Percentiles rank a stretch among this genome's conserved stretches.
Evolutionary conservation across 768 basidiomycete species (phyloP).

Genomic region (Cytidiella melzeri): DNA sequence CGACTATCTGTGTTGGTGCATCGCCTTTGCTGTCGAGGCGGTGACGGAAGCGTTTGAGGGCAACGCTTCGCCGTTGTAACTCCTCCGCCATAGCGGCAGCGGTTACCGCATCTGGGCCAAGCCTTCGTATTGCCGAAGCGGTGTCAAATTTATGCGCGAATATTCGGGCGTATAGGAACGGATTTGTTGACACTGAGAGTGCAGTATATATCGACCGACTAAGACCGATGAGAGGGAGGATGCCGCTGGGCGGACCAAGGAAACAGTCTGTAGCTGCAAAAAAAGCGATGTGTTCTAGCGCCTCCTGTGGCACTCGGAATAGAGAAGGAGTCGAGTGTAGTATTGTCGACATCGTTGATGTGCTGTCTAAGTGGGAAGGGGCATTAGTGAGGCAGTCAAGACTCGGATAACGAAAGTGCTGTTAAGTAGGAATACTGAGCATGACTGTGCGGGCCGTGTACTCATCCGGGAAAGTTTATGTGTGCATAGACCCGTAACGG

Average conservation of each 20-base stretch:
- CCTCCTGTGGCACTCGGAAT: conserved; percentile 57
- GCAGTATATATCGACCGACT: conserved; percentile 42
- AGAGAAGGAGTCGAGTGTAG: conserved; percentile 9
- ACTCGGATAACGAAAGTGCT: too few relatives aligned
- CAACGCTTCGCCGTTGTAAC: conserved; percentile 52
- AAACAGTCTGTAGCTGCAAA: conserved; percentile 46
- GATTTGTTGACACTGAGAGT: conserved; percentile 49
- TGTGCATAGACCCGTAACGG: too few relatives aligned
- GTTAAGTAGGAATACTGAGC: too few relatives aligned
- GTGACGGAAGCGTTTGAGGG: conserved; percentile 50
- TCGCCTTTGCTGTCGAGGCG: conserved; percentile 23
- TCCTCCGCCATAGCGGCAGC: conserved; percentile 51
- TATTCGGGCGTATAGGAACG: conserved; percentile 67
- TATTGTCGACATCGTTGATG: neutral
- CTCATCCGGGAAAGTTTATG: too few relatives aligned
- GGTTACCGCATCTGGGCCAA: conserved; percentile 35
- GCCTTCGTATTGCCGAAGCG: conserved; percentile 40
- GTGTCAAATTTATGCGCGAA: conserved; percentile 66
- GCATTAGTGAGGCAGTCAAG: neutral
- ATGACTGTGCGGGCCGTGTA: too few relatives aligned
- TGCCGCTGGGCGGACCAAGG: conserved; percentile 55
- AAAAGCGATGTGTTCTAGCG: conserved; percentile 74
- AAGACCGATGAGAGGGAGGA: conserved; percentile 50
- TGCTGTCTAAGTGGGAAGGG: neutral
- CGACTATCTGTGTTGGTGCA: conserved; percentile 24